These are phyloP conservation scores for Lactarius vividus DNA, from an alignment of 768 basidiomycete genomes.

Conservation along the genomic window DNA sequence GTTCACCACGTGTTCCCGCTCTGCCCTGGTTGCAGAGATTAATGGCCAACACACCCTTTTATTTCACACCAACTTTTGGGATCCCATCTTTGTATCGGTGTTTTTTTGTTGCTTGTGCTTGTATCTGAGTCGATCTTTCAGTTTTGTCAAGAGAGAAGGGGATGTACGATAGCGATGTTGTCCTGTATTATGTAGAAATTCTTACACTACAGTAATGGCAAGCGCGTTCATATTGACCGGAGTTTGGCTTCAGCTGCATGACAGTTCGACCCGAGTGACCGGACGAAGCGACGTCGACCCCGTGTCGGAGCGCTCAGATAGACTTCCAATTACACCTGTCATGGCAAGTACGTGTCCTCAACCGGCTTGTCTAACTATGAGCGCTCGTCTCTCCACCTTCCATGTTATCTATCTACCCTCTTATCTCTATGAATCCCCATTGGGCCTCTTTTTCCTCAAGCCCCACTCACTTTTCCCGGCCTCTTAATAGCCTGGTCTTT, in stretches of 20 bases:
- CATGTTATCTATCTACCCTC: not conserved
- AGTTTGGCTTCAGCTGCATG: too few species aligned
- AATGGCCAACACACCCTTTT: slow-evolving; percentile 8
- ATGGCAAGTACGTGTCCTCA: not conserved
- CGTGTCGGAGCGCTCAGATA: too few species aligned
- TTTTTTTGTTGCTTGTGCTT: not conserved
- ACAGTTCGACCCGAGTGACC: too few species aligned
- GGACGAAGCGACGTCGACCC: too few species aligned
- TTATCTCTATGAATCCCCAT: not conserved
- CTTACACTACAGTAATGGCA: too few species aligned
- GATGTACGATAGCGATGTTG: not conserved
- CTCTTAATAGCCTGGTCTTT: not conserved
- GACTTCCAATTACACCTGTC: too few species aligned
- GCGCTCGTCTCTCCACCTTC: not conserved
- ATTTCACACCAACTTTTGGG: not conserved
- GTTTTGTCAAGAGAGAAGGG: not conserved
- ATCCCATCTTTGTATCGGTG: not conserved
- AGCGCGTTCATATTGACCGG: too few species aligned
- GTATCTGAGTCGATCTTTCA: not conserved
- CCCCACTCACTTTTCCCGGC: not conserved
- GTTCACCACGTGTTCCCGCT: not conserved
- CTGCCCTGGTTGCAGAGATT: not conserved
- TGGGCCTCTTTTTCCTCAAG: not conserved
- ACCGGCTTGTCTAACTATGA: not conserved
- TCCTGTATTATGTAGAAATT: not conserved